phyloP scores from a whole-genome alignment of 1,139 yeast species.

The Candida neerlandica region DNA sequence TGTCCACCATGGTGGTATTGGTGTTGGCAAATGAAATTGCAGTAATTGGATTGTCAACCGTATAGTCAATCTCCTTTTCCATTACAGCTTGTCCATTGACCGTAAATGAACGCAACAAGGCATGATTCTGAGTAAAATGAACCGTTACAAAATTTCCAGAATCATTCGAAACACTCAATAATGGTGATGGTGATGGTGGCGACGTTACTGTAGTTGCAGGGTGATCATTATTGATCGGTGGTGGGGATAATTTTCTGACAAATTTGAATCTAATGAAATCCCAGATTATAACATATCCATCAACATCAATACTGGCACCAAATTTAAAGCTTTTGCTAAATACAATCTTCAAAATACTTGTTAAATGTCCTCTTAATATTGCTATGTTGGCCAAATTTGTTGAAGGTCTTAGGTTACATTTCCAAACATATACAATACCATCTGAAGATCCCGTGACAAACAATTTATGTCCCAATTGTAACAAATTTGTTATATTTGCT shows the following conservation, averaged over 20 bases:
- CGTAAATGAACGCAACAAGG: slow-evolving; percentile 42
- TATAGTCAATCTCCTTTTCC: slow-evolving; percentile 19
- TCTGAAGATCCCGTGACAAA: slow-evolving; percentile 57
- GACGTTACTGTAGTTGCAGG: slow-evolving; percentile 1
- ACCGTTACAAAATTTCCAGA: slow-evolving; percentile 55
- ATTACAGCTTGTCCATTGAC: slow-evolving; percentile 56
- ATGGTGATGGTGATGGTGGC: slow-evolving; percentile 18
- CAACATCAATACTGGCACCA: slow-evolving; percentile 51
- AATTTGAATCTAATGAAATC: slow-evolving; percentile 54
- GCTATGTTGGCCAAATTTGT: slow-evolving; percentile 44
- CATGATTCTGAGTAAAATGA: slow-evolving; percentile 17
- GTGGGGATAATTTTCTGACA: slow-evolving; percentile 43
- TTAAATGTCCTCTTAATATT: slow-evolving; percentile 57
- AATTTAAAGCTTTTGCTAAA: slow-evolving; percentile 54
- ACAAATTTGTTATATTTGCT: slow-evolving; percentile 34
- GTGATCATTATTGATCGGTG: not conserved
- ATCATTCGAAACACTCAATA: slow-evolving; percentile 53
- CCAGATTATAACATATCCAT: slow-evolving; percentile 60
- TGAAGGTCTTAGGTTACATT: slow-evolving; percentile 29
- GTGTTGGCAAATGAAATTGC: slow-evolving; percentile 36
- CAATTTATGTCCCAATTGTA: slow-evolving; percentile 39
- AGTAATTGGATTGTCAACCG: slow-evolving; percentile 17
- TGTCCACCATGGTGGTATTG: slow-evolving; percentile 31
- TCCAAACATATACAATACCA: slow-evolving; percentile 63
- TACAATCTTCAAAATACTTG: slow-evolving; percentile 42